A percentile compares a stretch with the other conserved stretches of the same genome.
Evolutionary conservation across 176 grass and related monocot genomes (phyloP).

Genomic region (Cenchrus purpureus): DNA sequence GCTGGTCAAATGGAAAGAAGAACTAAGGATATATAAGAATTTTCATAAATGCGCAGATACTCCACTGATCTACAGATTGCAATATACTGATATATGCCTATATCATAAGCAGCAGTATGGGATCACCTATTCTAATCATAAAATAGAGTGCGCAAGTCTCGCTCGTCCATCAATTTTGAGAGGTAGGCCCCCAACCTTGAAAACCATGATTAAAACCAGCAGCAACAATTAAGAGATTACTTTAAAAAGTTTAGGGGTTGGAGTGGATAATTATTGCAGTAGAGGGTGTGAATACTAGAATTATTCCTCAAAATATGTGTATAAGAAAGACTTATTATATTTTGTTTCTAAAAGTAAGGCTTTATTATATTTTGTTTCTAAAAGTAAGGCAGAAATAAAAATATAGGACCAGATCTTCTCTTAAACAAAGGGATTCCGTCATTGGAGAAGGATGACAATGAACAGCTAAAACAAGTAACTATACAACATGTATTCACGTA

Average conservation of each 20-base stretch:
- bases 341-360: too few species aligned
- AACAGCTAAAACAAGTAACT: constrained; percentile 4
- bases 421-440: not conserved
- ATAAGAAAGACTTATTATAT: constrained; percentile 2
- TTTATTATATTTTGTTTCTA: not conserved
- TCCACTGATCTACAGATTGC: constrained; percentile 11
- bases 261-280: not conserved
- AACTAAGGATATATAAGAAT: constrained; percentile 17
- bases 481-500: constrained; percentile 1
- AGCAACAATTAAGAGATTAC: not conserved
- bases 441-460: not conserved
- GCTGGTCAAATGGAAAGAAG: constrained; percentile 43
- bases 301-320: not conserved
- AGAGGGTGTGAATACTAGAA: not conserved
- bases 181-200: constrained; percentile 4
- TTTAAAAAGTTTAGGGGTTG: constrained; percentile 7
- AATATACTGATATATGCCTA: not conserved
- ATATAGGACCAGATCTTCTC: not conserved
- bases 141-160: not conserved
- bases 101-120: constrained; percentile 6
- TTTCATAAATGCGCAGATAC: constrained; percentile 3
- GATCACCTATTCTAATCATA: constrained; percentile 13
- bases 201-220: constrained; percentile 21
- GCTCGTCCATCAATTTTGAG: constrained; percentile 16
- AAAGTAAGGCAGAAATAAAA: not conserved